Base-by-base conservation (phyloP, 257 asterid genomes). In the Perilla frutescens region DNA sequence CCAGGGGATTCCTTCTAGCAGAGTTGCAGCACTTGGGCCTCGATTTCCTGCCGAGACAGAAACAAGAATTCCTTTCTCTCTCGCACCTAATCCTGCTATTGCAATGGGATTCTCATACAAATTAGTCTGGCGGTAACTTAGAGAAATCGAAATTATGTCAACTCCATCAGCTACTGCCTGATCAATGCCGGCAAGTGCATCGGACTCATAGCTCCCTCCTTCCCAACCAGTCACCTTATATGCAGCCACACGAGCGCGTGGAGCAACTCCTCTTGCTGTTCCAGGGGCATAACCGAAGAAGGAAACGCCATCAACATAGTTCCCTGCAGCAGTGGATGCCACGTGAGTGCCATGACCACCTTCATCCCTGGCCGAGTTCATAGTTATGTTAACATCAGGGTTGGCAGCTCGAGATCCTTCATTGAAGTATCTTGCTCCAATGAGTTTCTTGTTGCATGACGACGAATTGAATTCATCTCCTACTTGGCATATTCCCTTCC, bases 121-220 rank as follows among this genome's bases (percentile, higher is more conserved):
- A 6, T 29, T 9, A 1, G 7, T 51, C 39, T 51, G 15, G 2
- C 60, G 48, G 39, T 56, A 71, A 43, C 72, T 34, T 50, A 83
- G 9, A 0, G 91, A 84, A 10, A 87, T 63, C 0, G 89, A 84
- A 20, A 86, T 4, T 0, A 86, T 55, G 34, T 82, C 91, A 2
- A 86, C 86, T 0, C 87, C 87, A 34, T 82, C 91, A 0, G 74
- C 79, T 5, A 87, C 85, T 0, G 88, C 92, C 45, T 80, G 88
- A 11, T 87, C 92, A 1, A 87, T 83, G 2, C 83, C 92, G 0
- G 90, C 90, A 10, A 87, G 79, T 4, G 67, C 78, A 43, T 87
- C 90, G 0, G 90, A 77, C 0, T 44, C 79, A 3, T 34, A 69
- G 14, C 71, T 31, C 1, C 83, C 85, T 7, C 55, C 77, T 8